Conservation (phyloP, 768 basidiomycete genomes). For the Multifurca ochricompacta region DNA sequence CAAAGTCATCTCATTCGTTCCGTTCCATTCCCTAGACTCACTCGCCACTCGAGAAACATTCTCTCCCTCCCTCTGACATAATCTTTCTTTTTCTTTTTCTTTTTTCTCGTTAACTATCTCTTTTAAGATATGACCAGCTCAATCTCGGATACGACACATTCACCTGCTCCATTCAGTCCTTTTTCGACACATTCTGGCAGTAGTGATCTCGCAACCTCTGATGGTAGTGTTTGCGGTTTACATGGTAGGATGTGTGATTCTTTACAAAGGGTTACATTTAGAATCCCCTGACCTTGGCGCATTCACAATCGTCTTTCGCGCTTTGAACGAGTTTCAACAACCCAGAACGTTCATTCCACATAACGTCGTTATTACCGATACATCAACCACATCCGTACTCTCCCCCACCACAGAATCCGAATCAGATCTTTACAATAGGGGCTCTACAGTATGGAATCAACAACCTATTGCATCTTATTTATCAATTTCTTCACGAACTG, state of each 20-base stretch:
- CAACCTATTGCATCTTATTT: slow-evolving; percentile 53
- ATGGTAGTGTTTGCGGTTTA: too few species aligned
- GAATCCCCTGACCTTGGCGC: slow-evolving; percentile 69
- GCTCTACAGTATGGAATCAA: slow-evolving; percentile 62
- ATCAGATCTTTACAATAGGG: slow-evolving; percentile 32
- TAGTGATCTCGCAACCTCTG: slow-evolving; percentile 31
- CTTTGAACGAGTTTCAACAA: slow-evolving; percentile 51
- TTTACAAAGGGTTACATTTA: too few species aligned
- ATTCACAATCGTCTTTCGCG: slow-evolving; percentile 63
- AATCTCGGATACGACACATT: slow-evolving; percentile 30
- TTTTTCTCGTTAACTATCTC: background rate
- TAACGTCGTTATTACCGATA: slow-evolving; percentile 19
- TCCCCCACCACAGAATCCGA: slow-evolving; percentile 31
- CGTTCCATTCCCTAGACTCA: too few species aligned
- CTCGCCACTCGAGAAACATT: too few species aligned
- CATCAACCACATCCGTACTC: slow-evolving; percentile 26
- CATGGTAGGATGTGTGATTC: too few species aligned
- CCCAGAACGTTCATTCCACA: slow-evolving; percentile 28
- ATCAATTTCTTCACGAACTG: slow-evolving; percentile 26
- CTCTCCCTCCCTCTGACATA: slow-evolving; percentile 2
- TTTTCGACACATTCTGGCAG: slow-evolving; percentile 28
- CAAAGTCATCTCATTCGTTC: too few species aligned
- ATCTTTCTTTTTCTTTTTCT: background rate
- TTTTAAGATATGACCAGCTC: slow-evolving; percentile 27
- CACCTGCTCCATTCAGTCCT: slow-evolving; percentile 33